Base-by-base conservation (phyloP, 495 filamentous ascomycete genomes). In the Pyrenopolyporus hunteri region DNA sequence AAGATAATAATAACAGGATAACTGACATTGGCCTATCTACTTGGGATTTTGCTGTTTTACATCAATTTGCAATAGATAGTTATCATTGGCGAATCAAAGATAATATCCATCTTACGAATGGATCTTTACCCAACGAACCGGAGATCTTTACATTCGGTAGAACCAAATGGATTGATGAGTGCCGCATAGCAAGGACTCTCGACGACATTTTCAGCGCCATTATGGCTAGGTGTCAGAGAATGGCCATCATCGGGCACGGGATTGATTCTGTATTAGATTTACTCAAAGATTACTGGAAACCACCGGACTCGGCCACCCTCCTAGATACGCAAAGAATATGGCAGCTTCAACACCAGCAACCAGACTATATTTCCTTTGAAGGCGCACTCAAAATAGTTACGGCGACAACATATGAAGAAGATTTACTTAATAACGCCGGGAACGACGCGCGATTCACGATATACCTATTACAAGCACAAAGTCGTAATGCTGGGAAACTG, bases 281-380 rank as follows among this genome's bases (percentile, higher is more conserved):
- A 1, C 36, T 64, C 2, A 17, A 26, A 14, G 8, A 33, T 4
- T 8, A 59, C 13, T 59, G 61, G 61, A 32, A 31, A 19, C 42
- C 36, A 6, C 43, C 61, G 11, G 4, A 11, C 2, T 25, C 40
- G 0, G 9, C 13, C 1, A 6, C 3, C 42, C 2, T n/a, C n/a
- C 33, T 64, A 0, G 61, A 64, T 17, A 64, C 61, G 0, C 42
- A 50, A 10, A 54, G 39, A 19, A 64, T 64, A 29, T 64, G 54
- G 54, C 61, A 55, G 7, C 0, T 45, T 16, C 61, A 55, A n/a
- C 13, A 45, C 25, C 6, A 17, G 4, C 13, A 31, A 8, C 1
- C 4, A 19, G 4, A 39, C 6, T 1, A 11, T 3, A 9, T 50
- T 19, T 8, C 32, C 2, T 43, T 64, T 11, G 49, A 45, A 9